phyloP scores from a whole-genome alignment of 805 yeast species.

The Clavispora asparagi region DNA sequence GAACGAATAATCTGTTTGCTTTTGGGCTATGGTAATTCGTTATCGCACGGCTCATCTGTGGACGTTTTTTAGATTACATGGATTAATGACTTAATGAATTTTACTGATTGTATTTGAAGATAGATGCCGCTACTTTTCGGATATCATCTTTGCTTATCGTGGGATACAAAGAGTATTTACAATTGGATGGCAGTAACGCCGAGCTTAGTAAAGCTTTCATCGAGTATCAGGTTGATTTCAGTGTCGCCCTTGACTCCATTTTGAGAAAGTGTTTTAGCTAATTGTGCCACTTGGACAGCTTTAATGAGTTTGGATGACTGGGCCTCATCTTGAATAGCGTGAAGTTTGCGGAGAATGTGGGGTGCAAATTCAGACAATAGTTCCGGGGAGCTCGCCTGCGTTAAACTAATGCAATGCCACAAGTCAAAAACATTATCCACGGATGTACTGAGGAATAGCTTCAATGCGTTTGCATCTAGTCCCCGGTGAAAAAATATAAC shows the following conservation, averaged over 20 bases:
- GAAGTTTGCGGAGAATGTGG: conserved; percentile 17
- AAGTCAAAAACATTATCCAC: conserved; percentile 23
- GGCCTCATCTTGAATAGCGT: conserved; percentile 9
- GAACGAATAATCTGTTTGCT: neutral
- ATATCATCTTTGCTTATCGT: neutral
- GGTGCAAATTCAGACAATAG: conserved; percentile 14
- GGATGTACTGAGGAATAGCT: conserved; percentile 16
- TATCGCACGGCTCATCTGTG: too few relatives aligned
- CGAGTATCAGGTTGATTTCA: neutral
- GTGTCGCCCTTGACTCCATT: neutral
- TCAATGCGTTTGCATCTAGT: conserved; percentile 15
- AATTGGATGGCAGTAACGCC: neutral
- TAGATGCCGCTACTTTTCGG: neutral
- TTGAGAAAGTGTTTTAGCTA: conserved; percentile 3
- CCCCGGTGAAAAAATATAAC: conserved; percentile 23
- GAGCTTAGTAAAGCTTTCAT: neutral
- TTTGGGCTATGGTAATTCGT: neutral
- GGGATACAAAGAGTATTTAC: neutral
- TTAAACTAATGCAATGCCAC: conserved; percentile 21
- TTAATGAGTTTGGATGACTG: conserved; percentile 6
- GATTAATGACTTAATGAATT: neutral
- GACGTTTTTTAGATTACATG: neutral
- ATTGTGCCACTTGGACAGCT: conserved; percentile 19
- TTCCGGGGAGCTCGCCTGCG: conserved; percentile 4
- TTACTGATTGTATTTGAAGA: neutral